These are phyloP conservation scores for Phytophthora litchii DNA, from an alignment of 352 stramenopile species.

Conservation along the genomic window DNA sequence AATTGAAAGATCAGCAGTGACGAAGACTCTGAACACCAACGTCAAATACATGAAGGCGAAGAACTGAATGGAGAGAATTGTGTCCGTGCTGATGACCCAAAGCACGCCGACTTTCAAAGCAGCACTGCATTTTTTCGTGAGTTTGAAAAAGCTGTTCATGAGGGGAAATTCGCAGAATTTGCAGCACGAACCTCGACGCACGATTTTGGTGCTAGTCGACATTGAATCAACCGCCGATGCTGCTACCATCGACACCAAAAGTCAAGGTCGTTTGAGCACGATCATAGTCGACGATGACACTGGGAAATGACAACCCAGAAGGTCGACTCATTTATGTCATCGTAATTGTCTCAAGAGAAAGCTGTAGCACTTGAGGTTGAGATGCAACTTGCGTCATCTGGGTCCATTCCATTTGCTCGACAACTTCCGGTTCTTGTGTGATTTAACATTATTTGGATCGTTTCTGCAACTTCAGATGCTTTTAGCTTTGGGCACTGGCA, in stretches of 20 bases:
- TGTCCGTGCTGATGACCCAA: not conserved
- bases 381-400: conserved; percentile 1
- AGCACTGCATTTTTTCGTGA: not conserved
- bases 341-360: not conserved
- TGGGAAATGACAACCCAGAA: no score
- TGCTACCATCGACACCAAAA: no score
- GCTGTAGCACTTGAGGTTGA: not conserved
- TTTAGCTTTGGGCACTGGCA: conserved; percentile 10
- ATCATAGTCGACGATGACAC: no score
- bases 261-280: no score
- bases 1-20: no score
- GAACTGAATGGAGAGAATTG: not conserved
- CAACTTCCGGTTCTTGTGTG: not conserved
- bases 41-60: not conserved
- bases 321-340: not conserved
- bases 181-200: no score
- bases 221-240: no score
- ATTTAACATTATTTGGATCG: conserved; percentile 5
- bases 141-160: not conserved
- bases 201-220: no score
- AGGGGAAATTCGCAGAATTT: not conserved
- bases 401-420: not conserved
- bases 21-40: not conserved
- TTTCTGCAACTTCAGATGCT: conserved; percentile 1
- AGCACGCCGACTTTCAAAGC: not conserved